Percentiles rank a stretch among this genome's conserved stretches.
phyloP scores from a whole-genome alignment of 345 rosid species.

The Citrus glauca region DNA sequence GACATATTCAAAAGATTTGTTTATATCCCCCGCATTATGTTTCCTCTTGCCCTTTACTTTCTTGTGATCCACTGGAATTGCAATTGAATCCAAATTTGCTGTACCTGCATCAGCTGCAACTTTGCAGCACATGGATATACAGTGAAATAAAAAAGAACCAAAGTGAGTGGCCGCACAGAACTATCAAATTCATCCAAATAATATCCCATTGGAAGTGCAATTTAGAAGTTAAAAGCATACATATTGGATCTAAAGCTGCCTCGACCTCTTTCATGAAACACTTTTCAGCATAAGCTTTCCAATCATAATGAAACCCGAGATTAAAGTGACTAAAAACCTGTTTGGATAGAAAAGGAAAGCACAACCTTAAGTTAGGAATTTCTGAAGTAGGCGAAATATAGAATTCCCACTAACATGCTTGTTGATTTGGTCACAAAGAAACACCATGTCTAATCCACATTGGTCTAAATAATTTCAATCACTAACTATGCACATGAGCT shows the following conservation, averaged over 20 bases:
- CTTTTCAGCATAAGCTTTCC: slow-evolving; percentile 50
- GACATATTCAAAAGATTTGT: not conserved
- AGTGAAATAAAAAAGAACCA: slow-evolving; percentile 1
- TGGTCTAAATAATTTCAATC: not conserved
- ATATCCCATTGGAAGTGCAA: not conserved
- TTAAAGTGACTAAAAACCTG: slow-evolving; percentile 61
- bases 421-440: not conserved
- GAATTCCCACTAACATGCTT: not conserved
- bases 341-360: slow-evolving; percentile 3
- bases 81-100: slow-evolving; percentile 14
- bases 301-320: slow-evolving; percentile 73
- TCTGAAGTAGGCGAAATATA: not conserved
- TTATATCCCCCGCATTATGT: not conserved
- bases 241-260: slow-evolving; percentile 16
- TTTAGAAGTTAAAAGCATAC: slow-evolving; percentile 13
- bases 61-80: slow-evolving; percentile 18
- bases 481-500: not conserved
- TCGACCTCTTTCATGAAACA: slow-evolving; percentile 22
- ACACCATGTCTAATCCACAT: not conserved
- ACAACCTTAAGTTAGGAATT: not conserved
- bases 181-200: slow-evolving; percentile 2
- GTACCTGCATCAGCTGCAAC: slow-evolving; percentile 10
- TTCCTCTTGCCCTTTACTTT: not conserved
- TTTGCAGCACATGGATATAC: not conserved
- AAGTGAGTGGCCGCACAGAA: not conserved